Evolutionary conservation across 2,329 filamentous ascomycete species (phyloP).

Genomic region (Trichophyton benhamiae): DNA sequence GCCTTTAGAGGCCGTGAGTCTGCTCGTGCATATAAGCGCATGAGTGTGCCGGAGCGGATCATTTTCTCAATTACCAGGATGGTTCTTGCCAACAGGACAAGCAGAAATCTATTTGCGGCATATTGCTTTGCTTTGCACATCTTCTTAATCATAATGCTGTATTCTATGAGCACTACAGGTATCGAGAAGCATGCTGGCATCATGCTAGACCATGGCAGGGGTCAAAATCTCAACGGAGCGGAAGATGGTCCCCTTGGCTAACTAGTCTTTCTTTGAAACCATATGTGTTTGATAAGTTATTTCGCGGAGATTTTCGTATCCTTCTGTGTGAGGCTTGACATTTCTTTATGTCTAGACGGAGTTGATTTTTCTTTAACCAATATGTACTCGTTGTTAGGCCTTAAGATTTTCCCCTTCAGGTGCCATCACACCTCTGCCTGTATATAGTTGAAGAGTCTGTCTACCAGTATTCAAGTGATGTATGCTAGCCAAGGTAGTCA

Average conservation of each 20-base stretch:
- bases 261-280: neutral
- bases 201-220: neutral
- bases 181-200: constrained; percentile 6
- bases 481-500: too few relatives aligned
- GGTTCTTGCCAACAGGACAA: constrained; percentile 78
- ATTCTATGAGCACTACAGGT: constrained; percentile 50
- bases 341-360: neutral
- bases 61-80: constrained; percentile 86
- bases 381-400: neutral
- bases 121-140: constrained; percentile 86
- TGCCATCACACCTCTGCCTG: neutral
- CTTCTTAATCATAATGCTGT: constrained; percentile 74
- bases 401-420: neutral
- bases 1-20: constrained; percentile 91
- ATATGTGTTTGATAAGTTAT: neutral
- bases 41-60: constrained; percentile 80
- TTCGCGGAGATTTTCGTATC: too few relatives aligned
- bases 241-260: neutral
- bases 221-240: neutral
- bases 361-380: neutral
- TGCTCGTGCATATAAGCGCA: constrained; percentile 76
- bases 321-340: neutral
- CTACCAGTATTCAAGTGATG: neutral
- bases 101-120: constrained; percentile 82
- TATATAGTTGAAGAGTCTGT: neutral